A percentile compares a stretch with the other conserved stretches of the same genome.
Conservation (phyloP, 192 early-diverging fungal species). For the Martensiomyces pterosporus region DNA sequence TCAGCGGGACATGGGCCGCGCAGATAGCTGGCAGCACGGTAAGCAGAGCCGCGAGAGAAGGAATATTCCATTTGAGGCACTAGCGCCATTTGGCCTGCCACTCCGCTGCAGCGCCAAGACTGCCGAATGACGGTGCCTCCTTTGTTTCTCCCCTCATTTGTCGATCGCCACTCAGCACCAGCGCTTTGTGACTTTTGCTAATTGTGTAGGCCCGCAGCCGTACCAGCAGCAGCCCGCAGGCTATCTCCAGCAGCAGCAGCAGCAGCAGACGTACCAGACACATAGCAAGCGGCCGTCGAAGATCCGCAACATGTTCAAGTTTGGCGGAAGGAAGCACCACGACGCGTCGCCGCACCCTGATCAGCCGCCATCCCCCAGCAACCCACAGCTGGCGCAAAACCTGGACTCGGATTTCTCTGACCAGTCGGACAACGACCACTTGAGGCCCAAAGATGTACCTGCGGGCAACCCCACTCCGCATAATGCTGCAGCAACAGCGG, state of each 20-base stretch:
- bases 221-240: constrained; percentile 6
- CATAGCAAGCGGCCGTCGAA: constrained; percentile 16
- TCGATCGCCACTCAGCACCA: too few relatives aligned
- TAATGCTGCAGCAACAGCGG: too few relatives aligned
- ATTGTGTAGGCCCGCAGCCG: constrained; percentile 3
- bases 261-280: neutral
- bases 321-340: constrained; percentile 5
- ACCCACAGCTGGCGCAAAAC: neutral
- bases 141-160: too few relatives aligned
- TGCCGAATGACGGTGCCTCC: too few relatives aligned
- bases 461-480: too few relatives aligned
- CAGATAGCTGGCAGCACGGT: constrained; percentile 2
- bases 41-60: neutral
- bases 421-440: neutral
- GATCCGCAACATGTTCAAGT: constrained; percentile 34
- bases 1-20: constrained; percentile 16
- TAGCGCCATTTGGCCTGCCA: too few relatives aligned
- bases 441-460: too few relatives aligned
- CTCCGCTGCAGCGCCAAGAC: too few relatives aligned
- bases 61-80: too few relatives aligned
- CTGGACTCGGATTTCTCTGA: constrained; percentile 46
- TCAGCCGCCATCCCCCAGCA: neutral
- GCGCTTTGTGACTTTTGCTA: too few relatives aligned
- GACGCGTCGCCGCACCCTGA: neutral
- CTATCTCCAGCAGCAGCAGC: constrained; percentile 5